These are phyloP conservation scores for Syzygium grande DNA, from an alignment of 345 rosid genomes.

Conservation along the genomic window DNA sequence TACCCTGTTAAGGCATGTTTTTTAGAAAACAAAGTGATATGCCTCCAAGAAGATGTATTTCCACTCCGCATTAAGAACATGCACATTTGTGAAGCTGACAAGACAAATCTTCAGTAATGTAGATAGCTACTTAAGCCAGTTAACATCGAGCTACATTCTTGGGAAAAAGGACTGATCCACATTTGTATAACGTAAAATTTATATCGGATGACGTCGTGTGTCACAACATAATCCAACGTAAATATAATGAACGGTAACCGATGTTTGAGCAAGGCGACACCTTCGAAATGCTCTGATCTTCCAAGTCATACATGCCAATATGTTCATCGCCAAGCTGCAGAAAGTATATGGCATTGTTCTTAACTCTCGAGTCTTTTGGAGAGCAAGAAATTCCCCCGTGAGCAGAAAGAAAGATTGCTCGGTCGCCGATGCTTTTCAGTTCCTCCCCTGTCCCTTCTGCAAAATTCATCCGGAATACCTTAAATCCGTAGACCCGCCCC, in stretches of 20 bases:
- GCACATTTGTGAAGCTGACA: neutral
- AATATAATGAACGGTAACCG: neutral
- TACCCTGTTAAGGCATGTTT: neutral
- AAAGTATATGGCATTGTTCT: neutral
- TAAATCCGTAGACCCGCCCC: too few species aligned
- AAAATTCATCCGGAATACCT: neutral
- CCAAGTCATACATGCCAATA: neutral
- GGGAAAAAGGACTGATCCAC: neutral
- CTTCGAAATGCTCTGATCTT: neutral
- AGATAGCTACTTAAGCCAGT: neutral
- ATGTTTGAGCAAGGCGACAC: neutral
- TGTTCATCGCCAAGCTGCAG: neutral
- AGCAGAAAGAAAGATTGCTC: neutral
- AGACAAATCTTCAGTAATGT: neutral
- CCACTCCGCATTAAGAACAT: neutral
- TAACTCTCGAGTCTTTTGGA: neutral
- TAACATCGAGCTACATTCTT: neutral
- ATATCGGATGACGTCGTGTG: neutral
- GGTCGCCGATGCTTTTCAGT: neutral
- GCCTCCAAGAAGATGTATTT: neutral
- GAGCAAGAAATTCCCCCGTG: neutral
- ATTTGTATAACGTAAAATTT: neutral
- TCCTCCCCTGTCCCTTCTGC: neutral
- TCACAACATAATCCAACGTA: neutral
- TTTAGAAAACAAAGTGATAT: neutral